Conservation (phyloP, 768 basidiomycete species). For the Boletus speciosus region DNA sequence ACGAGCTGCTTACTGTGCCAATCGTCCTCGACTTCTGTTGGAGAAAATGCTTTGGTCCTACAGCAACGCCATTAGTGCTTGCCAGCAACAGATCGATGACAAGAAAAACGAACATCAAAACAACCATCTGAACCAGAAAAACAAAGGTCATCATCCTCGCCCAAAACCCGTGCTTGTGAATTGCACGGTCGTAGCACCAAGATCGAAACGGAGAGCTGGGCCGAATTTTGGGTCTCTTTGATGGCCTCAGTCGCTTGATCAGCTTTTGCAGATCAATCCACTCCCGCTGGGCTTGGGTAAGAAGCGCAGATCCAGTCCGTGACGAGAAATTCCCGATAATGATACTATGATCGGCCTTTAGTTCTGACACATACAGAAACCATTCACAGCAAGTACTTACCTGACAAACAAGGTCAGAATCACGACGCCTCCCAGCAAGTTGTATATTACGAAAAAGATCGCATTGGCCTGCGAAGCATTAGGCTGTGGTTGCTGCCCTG, state of each 20-base stretch:
- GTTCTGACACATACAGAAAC: background rate
- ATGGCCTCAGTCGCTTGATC: conserved; percentile 81
- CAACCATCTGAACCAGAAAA: conserved; percentile 77
- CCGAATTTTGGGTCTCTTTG: conserved; percentile 66
- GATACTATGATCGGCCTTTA: conserved; percentile 54
- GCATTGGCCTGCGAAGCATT: conserved; percentile 81
- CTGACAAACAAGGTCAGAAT: conserved; percentile 89
- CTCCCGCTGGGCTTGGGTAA: conserved; percentile 84
- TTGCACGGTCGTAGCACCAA: conserved; percentile 93
- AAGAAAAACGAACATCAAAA: conserved; percentile 62
- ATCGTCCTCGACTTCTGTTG: conserved; percentile 46
- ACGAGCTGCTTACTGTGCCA: conserved; percentile 52
- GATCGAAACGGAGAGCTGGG: conserved; percentile 55
- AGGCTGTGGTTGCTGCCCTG: conserved; percentile 61
- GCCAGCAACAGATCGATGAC: background rate
- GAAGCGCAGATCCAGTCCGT: conserved; percentile 80
- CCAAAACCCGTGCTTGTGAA: conserved; percentile 94
- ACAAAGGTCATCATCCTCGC: conserved; percentile 71
- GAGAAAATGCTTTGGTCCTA: conserved; percentile 80
- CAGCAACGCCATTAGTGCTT: background rate
- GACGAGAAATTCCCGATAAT: conserved; percentile 92
- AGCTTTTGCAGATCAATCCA: conserved; percentile 94
- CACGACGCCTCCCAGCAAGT: conserved; percentile 85
- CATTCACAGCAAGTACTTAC: conserved; percentile 39
- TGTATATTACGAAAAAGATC: conserved; percentile 89